Evolutionary conservation across 2,329 filamentous ascomycete species (phyloP).

Genomic region (Fusarium sp.): DNA sequence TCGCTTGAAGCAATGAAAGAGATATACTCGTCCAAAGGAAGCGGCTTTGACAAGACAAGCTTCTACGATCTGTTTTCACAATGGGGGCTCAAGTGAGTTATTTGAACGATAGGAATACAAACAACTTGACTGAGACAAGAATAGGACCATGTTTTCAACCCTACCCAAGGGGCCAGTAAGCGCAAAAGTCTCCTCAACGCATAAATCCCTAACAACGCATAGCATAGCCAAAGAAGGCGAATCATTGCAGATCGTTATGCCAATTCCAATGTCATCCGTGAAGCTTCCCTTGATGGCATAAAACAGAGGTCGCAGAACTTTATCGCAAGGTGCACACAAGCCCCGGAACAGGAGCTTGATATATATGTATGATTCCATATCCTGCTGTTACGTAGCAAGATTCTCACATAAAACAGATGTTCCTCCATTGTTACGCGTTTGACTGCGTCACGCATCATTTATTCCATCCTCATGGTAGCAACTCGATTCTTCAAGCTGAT

Average conservation of each 20-base stretch:
- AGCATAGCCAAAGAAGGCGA: conserved; percentile 28
- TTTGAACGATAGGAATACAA: accelerated
- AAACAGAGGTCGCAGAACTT: conserved; percentile 27
- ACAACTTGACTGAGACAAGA: accelerated
- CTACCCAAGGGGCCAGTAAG: conserved; percentile 19
- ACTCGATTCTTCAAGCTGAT: conserved; percentile 13
- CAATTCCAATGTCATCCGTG: conserved; percentile 26
- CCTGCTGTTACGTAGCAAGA: accelerated
- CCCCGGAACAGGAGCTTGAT: conserved; percentile 16
- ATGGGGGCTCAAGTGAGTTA: conserved; percentile 16
- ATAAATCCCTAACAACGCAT: neutral
- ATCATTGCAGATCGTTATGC: conserved; percentile 32
- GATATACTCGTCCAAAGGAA: conserved; percentile 29
- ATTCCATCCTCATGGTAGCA: conserved; percentile 29
- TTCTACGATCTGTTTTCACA: conserved; percentile 29
- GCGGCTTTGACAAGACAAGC: conserved; percentile 24
- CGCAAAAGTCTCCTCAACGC: accelerated
- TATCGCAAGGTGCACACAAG: conserved; percentile 10
- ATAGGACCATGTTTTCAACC: conserved; percentile 30
- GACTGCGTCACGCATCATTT: conserved; percentile 27
- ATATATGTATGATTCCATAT: conserved; percentile 9
- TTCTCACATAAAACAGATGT: conserved; percentile 1
- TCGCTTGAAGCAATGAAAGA: conserved; percentile 24
- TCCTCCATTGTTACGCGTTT: conserved; percentile 30
- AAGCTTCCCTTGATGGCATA: conserved; percentile 14